Evolutionary conservation across 129 eudicot genomes (phyloP).

Genomic region (Ambrosia artemisiifolia): DNA sequence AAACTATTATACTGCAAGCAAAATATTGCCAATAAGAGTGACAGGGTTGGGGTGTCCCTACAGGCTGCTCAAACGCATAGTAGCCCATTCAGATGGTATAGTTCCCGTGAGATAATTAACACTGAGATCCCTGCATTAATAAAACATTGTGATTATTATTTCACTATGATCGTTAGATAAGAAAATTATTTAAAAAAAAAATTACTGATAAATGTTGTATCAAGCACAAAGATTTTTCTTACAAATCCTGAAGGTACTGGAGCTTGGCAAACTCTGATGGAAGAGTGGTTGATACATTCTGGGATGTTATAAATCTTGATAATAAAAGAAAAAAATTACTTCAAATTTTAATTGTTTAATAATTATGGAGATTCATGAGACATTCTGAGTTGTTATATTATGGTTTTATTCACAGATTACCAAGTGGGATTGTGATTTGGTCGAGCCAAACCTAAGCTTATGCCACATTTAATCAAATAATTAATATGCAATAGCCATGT

Average conservation of each 20-base stretch:
- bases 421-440: too few relatives aligned
- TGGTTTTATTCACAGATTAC: too few relatives aligned
- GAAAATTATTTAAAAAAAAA: not conserved
- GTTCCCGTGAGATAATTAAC: slow-evolving; percentile 56
- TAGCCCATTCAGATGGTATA: slow-evolving; percentile 58
- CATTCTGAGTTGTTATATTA: too few relatives aligned
- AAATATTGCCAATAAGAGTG: not conserved
- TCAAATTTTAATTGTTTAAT: not conserved
- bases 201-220: slow-evolving; percentile 1
- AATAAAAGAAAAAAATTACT: not conserved
- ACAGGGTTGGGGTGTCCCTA: slow-evolving; percentile 25
- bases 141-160: not conserved
- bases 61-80: slow-evolving; percentile 59
- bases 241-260: slow-evolving; percentile 57
- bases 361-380: not conserved
- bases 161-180: slow-evolving; percentile 4
- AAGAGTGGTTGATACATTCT: slow-evolving; percentile 61
- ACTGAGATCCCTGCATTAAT: slow-evolving; percentile 67
- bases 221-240: slow-evolving; percentile 29
- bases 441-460: too few relatives aligned
- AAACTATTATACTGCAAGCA: not conserved
- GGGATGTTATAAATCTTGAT: slow-evolving; percentile 58
- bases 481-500: too few relatives aligned
- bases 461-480: too few relatives aligned
- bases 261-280: slow-evolving; percentile 58